Evolutionary conservation across 306 rosid genomes (phyloP).

Genomic region (Fagus crenata): DNA sequence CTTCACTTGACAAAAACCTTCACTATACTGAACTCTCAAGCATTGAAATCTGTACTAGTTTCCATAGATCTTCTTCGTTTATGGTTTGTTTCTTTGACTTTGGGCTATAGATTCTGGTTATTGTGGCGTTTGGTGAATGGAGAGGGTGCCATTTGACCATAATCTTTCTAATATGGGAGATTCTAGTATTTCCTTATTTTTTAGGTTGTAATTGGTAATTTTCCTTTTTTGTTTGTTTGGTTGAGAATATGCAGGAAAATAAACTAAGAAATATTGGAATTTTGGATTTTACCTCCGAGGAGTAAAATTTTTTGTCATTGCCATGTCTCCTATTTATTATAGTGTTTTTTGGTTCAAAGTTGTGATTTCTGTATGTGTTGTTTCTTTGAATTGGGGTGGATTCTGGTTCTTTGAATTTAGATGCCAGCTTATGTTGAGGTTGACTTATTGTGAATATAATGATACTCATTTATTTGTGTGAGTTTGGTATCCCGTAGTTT

Average conservation of each 20-base stretch:
- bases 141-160: neutral
- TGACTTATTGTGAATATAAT: neutral
- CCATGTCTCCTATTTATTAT: neutral
- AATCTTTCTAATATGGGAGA: neutral
- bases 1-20: neutral
- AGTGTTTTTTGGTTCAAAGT: neutral
- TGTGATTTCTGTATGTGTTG: slow-evolving; percentile 33
- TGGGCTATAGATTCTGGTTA: neutral
- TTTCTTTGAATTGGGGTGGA: slow-evolving; percentile 15
- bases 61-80: neutral
- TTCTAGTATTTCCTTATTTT: neutral
- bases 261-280: neutral
- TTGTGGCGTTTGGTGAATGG: neutral
- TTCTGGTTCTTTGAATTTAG: neutral
- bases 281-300: neutral
- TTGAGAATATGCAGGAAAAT: neutral
- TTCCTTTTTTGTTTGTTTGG: neutral
- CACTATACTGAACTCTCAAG: neutral
- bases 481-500: no score
- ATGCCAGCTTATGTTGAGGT: neutral
- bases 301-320: neutral
- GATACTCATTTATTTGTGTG: neutral
- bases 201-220: neutral
- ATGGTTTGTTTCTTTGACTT: neutral
- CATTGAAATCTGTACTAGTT: neutral